These are phyloP conservation scores for Penicillium brasilianum DNA, from an alignment of 2,329 filamentous ascomycete genomes.

Conservation along the genomic window DNA sequence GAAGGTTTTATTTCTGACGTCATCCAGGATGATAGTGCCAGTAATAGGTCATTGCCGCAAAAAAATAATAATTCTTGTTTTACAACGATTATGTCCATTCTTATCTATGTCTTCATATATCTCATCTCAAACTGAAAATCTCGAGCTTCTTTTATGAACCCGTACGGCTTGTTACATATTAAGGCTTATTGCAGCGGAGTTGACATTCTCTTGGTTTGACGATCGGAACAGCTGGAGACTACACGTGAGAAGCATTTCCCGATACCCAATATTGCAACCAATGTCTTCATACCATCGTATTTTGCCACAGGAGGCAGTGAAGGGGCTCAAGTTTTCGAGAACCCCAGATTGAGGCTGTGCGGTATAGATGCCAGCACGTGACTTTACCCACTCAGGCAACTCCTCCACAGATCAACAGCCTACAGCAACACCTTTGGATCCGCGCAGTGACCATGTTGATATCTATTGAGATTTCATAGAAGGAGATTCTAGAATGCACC, in stretches of 20 bases:
- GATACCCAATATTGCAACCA: not conserved
- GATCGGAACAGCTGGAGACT: not conserved
- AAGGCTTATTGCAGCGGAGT: not conserved
- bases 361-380: no score
- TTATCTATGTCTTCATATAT: no score
- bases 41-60: no score
- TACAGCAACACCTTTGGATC: not conserved
- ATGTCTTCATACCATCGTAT: not conserved
- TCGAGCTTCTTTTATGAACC: not conserved
- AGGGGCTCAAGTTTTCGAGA: no score
- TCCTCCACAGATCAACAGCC: not conserved
- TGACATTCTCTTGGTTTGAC: not conserved
- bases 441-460: not conserved
- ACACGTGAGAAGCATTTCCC: not conserved
- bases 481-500: no score
- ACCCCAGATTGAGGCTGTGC: no score
- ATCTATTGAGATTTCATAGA: no score
- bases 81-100: no score
- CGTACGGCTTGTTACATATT: not conserved
- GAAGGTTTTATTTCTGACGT: not conserved
- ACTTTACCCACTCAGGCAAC: not conserved
- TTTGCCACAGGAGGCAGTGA: not conserved
- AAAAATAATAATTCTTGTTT: no score
- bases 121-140: not conserved
- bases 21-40: not conserved